Base-by-base conservation (phyloP, 225 moss, liverwort and hornwort species). In the Straminergon stramineum region DNA sequence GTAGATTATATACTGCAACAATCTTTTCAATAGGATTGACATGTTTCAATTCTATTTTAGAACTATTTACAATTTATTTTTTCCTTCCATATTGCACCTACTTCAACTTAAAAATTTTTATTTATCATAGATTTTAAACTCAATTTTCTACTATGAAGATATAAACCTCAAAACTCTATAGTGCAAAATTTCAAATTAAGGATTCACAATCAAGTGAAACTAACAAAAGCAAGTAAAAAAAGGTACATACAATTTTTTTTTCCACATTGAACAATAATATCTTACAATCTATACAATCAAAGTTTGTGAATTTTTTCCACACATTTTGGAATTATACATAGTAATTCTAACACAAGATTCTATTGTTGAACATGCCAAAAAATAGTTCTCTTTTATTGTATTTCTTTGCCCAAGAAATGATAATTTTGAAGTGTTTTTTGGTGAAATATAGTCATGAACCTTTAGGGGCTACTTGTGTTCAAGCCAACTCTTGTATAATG, bases 231-330 rank as follows among this genome's bases (percentile, higher is more conserved):
- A 23, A 73, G 2, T 14, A 19, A 22, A 9, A 9, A 77, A 35
- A 9, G 1, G 7, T 13, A 0, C 8, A 77, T 15, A 55, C 0
- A 8, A 23, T 15, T 55, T 9, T 14, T 0, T 77, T 23, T 51
- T 14, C 0, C 7, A 35, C 2, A 35, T 35, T 55, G 6, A 55
- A 55, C 5, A 77, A 2, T 55, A 53, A 35, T 23, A 23, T 78
- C 9, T 15, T 23, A 55, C 6, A 55, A 9, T 53, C 35, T 53
- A 22, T 9, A 10, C 5, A 14, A 4, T 24, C 6, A 55, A 9
- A 56, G 5, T 34, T 34, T 10, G 0, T 37, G 0, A 20, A 14
- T 6, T 4, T 5, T 31, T 51, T 52, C 14, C 0, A 34, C 10
- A 10, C 6, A 37, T 15, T 24, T 56, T 78, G n/a, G n/a, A n/a